Evolutionary conservation across 2,329 filamentous ascomycete species (phyloP).

Genomic region (Nigrospora sphaerica): DNA sequence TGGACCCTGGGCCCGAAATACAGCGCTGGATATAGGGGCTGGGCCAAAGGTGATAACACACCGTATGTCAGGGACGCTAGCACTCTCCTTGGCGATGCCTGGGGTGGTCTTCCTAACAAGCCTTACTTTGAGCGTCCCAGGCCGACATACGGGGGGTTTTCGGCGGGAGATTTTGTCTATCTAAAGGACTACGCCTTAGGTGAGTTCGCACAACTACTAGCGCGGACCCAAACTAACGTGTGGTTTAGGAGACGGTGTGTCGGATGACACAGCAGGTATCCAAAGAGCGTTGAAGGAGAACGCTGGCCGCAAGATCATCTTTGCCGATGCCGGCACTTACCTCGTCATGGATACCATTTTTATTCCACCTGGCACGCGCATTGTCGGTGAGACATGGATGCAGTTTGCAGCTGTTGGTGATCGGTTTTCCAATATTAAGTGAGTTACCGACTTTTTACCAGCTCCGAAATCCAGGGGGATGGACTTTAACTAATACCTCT

Average conservation of each 20-base stretch:
- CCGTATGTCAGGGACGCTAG: background rate
- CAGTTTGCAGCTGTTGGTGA: conserved; percentile 16
- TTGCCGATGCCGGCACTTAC: conserved; percentile 38
- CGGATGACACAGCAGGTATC: conserved; percentile 56
- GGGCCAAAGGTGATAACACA: no score
- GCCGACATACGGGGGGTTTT: conserved; percentile 59
- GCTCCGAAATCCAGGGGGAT: no score
- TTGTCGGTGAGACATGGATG: conserved; percentile 29
- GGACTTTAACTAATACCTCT: no score
- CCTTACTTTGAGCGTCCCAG: conserved; percentile 57
- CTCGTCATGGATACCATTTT: conserved; percentile 25
- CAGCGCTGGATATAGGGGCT: no score
- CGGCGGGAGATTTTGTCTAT: conserved; percentile 50
- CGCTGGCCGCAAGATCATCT: conserved; percentile 30
- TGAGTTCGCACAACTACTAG: no score
- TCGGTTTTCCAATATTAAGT: conserved; percentile 9
- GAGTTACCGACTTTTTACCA: no score
- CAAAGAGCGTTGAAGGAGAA: conserved; percentile 35
- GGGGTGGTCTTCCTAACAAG: no score
- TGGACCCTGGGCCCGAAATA: no score
- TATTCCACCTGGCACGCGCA: conserved; percentile 23
- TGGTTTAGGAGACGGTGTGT: conserved; percentile 61
- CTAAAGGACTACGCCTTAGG: conserved; percentile 31
- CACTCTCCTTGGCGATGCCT: no score
- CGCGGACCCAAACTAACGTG: conserved; percentile 15